Evolutionary conservation across 2,329 filamentous ascomycete species (phyloP).

Genomic region (Teratosphaeria zuluensis): DNA sequence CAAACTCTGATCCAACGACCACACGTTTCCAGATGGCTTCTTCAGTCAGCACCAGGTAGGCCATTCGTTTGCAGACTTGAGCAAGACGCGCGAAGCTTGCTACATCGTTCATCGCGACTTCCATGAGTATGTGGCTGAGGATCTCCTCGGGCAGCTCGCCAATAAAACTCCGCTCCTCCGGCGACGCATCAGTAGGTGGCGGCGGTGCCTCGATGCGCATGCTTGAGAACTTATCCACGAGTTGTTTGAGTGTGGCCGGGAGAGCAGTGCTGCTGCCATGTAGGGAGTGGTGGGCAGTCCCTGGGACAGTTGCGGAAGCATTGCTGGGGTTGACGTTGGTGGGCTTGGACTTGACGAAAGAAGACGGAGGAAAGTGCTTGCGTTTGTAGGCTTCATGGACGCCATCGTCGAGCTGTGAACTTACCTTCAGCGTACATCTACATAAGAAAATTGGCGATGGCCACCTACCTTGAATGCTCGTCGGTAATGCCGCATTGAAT

Average conservation of each 20-base stretch:
- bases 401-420: slow-evolving; percentile 60
- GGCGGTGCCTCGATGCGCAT: slow-evolving; percentile 59
- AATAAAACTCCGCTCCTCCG: slow-evolving; percentile 70
- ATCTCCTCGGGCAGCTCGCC: slow-evolving; percentile 73
- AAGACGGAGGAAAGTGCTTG: slow-evolving; percentile 72
- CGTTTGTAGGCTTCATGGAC: slow-evolving; percentile 83
- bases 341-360: slow-evolving; percentile 40
- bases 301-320: slow-evolving; percentile 42
- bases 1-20: slow-evolving; percentile 60
- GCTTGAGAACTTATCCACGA: slow-evolving; percentile 65
- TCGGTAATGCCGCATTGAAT: slow-evolving; percentile 79
- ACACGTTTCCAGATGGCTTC: slow-evolving; percentile 78
- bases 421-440: slow-evolving; percentile 17
- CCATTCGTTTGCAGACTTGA: slow-evolving; percentile 76
- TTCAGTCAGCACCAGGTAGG: slow-evolving; percentile 75
- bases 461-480: slow-evolving; percentile 70
- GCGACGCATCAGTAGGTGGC: slow-evolving; percentile 61
- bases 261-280: slow-evolving; percentile 35
- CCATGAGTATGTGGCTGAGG: slow-evolving; percentile 64
- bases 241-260: slow-evolving; percentile 49
- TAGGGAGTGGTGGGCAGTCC: slow-evolving; percentile 48
- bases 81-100: slow-evolving; percentile 66
- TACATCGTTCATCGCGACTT: slow-evolving; percentile 65
- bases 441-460: neutral
- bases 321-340: slow-evolving; percentile 37